Conservation (phyloP, 768 basidiomycete genomes). For the Amanita molliuscula region DNA sequence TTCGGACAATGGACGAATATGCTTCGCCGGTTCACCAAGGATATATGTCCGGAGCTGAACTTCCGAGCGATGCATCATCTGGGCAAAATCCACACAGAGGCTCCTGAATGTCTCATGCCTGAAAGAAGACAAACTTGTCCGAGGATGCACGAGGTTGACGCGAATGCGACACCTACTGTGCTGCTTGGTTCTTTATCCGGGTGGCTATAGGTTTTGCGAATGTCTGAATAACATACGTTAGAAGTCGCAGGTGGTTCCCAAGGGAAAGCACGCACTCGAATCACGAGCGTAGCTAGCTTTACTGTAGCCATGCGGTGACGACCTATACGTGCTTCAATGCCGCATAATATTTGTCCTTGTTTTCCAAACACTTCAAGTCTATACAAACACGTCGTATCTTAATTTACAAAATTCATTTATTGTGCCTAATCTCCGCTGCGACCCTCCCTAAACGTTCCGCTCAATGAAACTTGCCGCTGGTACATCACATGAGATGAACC, state of each 20-base stretch:
- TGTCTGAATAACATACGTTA: slow-evolving; percentile 35
- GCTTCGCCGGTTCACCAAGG: slow-evolving; percentile 64
- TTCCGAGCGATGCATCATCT: slow-evolving; percentile 68
- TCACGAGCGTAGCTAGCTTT: slow-evolving; percentile 65
- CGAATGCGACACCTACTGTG: slow-evolving; percentile 38
- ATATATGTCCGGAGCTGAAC: slow-evolving; percentile 63
- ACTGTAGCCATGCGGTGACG: slow-evolving; percentile 48
- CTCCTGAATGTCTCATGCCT: slow-evolving; percentile 64
- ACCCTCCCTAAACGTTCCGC: slow-evolving; percentile 24
- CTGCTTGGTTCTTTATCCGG: slow-evolving; percentile 59
- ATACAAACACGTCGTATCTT: background rate
- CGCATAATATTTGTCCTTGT: slow-evolving; percentile 1
- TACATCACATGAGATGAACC: background rate
- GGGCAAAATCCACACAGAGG: slow-evolving; percentile 65
- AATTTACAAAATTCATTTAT: background rate
- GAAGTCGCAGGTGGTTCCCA: background rate
- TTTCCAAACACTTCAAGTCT: background rate
- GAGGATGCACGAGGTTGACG: background rate
- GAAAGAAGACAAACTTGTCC: background rate
- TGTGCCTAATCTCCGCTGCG: no score
- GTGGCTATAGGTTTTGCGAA: slow-evolving; percentile 74
- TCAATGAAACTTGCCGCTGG: slow-evolving; percentile 31
- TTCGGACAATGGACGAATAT: slow-evolving; percentile 71
- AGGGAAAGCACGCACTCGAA: slow-evolving; percentile 34
- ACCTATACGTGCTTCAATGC: background rate